Conservation (phyloP, 495 filamentous ascomycete genomes). For the Hypomontagnella submonticulosa region DNA sequence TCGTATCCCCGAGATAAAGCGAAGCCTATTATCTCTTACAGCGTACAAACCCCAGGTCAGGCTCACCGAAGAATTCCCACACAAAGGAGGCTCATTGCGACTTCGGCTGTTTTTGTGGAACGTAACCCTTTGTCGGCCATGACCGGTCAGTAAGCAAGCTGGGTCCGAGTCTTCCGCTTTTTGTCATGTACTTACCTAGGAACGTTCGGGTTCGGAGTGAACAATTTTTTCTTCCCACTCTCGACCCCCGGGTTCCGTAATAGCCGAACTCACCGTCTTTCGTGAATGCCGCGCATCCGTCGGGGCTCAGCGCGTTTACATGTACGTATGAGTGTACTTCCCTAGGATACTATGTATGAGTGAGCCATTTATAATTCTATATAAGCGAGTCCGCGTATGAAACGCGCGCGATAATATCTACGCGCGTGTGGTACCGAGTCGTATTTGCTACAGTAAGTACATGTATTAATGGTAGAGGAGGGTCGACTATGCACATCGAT, state of each 20-base stretch:
- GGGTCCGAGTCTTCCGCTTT: neutral
- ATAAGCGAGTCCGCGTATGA: conserved; percentile 4
- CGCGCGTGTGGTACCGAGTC: no score
- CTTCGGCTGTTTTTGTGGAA: no score
- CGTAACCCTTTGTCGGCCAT: no score
- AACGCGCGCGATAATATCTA: no score
- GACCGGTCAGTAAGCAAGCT: neutral
- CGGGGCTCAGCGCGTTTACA: neutral
- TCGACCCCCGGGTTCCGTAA: neutral
- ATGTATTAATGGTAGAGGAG: neutral
- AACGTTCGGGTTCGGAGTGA: neutral
- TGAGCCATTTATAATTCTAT: conserved; percentile 3
- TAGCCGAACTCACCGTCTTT: conserved; percentile 14
- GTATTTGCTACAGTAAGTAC: neutral
- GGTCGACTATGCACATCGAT: neutral
- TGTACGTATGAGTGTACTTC: neutral
- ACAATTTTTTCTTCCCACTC: neutral
- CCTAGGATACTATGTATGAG: neutral
- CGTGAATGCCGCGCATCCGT: conserved; percentile 10
- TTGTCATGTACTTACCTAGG: neutral
- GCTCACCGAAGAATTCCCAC: neutral
- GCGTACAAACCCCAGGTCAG: no score
- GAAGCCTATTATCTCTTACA: no score
- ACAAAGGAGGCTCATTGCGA: no score
- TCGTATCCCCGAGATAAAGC: conserved; percentile 21